These are phyloP conservation scores for Larix kaempferi DNA, from an alignment of 75 land plant species.

Conservation along the genomic window DNA sequence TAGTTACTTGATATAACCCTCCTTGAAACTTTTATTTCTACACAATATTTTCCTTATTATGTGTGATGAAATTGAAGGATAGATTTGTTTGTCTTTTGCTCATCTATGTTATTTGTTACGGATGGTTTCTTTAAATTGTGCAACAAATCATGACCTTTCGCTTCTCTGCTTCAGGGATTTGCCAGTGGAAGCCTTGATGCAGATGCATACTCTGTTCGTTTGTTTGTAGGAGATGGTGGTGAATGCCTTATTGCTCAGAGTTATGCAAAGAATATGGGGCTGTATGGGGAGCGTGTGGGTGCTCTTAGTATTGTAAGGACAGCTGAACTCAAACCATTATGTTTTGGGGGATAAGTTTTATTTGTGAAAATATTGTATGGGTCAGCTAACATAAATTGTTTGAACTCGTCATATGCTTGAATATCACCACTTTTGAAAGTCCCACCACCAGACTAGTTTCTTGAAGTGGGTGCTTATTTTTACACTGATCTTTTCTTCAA, in stretches of 20 bases:
- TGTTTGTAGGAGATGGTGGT: conserved; percentile 96
- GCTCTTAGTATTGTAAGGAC: conserved; percentile 93
- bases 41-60: neutral
- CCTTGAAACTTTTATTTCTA: neutral
- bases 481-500: neutral
- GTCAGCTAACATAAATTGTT: neutral
- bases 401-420: neutral
- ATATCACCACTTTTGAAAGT: neutral
- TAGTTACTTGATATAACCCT: neutral
- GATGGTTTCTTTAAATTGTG: neutral
- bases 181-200: conserved; percentile 95
- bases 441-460: neutral
- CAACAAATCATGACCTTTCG: neutral
- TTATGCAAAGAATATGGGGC: conserved; percentile 99
- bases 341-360: neutral
- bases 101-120: neutral
- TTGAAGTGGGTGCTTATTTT: neutral
- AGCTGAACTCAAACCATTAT: neutral
- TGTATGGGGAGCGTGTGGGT: conserved; percentile 99
- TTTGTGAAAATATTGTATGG: neutral
- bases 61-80: neutral
- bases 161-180: conserved; percentile 65
- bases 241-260: conserved; percentile 94
- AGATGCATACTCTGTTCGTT: conserved; percentile 89
- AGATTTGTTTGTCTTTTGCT: neutral